Evolutionary conservation across 2,329 filamentous ascomycete species (phyloP).

Genomic region (Juglanconis sp.): DNA sequence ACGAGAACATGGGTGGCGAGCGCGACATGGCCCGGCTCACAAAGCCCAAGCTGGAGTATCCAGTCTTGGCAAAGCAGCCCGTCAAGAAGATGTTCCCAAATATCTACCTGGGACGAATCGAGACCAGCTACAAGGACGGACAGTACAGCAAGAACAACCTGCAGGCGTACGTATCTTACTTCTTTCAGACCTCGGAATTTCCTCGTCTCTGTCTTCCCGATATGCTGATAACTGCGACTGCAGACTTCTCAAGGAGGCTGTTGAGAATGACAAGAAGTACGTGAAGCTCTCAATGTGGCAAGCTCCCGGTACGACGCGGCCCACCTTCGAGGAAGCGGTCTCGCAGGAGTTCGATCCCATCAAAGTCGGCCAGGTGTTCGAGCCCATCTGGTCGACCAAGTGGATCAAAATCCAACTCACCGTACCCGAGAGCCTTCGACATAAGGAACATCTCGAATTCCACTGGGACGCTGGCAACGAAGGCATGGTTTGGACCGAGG

Average conservation of each 20-base stretch:
- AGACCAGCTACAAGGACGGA: constrained; percentile 73
- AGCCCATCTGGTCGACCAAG: constrained; percentile 95
- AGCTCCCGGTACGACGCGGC: constrained; percentile 73
- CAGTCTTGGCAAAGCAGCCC: constrained; percentile 48
- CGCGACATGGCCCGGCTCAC: constrained; percentile 31
- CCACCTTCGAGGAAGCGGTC: constrained; percentile 81
- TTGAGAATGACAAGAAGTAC: constrained; percentile 65
- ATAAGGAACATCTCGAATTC: constrained; percentile 84
- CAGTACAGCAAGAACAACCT: constrained; percentile 77
- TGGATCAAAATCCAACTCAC: constrained; percentile 88
- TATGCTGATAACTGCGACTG: background rate
- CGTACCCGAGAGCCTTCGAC: constrained; percentile 67
- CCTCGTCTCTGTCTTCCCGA: constrained; percentile 9
- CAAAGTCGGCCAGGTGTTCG: constrained; percentile 74
- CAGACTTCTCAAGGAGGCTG: constrained; percentile 70
- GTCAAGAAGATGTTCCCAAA: constrained; percentile 77
- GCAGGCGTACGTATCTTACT: constrained; percentile 26
- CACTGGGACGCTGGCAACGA: constrained; percentile 96
- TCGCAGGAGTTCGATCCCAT: constrained; percentile 72
- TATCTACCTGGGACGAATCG: constrained; percentile 82
- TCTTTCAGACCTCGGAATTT: constrained; percentile 10
- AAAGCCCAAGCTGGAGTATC: constrained; percentile 48
- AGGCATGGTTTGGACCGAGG: constrained; percentile 87
- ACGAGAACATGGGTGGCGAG: constrained; percentile 50
- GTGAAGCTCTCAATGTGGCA: constrained; percentile 85